Evolutionary conservation across 2,329 filamentous ascomycete genomes (phyloP).

Genomic region (Ceratocystis albifundus): DNA sequence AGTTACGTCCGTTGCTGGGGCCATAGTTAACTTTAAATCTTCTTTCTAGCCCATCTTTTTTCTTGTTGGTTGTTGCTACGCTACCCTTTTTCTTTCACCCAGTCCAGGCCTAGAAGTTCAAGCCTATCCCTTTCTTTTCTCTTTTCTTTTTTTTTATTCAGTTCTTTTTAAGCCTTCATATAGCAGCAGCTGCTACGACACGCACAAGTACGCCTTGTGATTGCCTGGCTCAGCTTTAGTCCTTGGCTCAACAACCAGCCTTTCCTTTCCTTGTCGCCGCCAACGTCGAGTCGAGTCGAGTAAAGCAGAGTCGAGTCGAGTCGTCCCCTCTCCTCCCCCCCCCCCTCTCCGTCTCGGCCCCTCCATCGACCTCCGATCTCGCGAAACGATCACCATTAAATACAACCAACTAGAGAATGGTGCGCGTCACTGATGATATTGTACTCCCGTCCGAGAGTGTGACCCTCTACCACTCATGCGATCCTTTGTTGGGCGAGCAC

Average conservation of each 20-base stretch:
- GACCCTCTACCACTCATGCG: slow-evolving; percentile 78
- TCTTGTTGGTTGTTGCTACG: neutral
- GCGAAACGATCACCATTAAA: neutral
- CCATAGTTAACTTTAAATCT: slow-evolving; percentile 10
- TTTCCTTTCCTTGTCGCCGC: neutral
- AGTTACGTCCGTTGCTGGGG: neutral
- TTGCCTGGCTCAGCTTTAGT: neutral
- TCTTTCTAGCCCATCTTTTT: neutral
- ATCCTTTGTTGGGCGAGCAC: slow-evolving; percentile 68
- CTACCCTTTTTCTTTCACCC: neutral
- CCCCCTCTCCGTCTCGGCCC: neutral
- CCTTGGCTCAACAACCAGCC: neutral
- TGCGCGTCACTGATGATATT: slow-evolving; percentile 67
- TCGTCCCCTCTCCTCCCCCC: neutral
- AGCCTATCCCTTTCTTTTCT: neutral
- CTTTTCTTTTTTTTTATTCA: neutral
- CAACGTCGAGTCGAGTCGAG: neutral
- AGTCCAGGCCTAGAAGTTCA: neutral
- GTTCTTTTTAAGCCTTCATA: slow-evolving; percentile 1
- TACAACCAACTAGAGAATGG: slow-evolving; percentile 49
- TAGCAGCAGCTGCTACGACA: neutral
- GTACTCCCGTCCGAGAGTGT: slow-evolving; percentile 70
- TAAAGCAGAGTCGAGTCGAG: neutral
- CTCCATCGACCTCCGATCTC: neutral
- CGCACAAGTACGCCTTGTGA: neutral